Evolutionary conservation across 2,329 filamentous ascomycete genomes (phyloP), one percentile per base, ranked within the genome.

Genomic region (Septoria petroselini): DNA sequence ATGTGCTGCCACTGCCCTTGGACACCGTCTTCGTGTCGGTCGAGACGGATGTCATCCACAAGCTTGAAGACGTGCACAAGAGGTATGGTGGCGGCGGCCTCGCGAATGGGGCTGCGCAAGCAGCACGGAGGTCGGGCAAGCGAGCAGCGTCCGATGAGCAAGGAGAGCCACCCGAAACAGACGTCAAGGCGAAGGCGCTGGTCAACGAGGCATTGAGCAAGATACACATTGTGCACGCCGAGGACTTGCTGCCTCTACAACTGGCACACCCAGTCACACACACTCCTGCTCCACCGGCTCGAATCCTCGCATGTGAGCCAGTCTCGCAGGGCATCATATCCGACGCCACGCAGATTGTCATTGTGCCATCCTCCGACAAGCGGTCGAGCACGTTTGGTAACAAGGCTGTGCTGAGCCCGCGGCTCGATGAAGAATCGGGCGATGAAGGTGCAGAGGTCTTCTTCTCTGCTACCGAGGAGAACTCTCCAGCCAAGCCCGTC

Each of bases 291-390:
- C 88, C 88, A 34, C 89, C 91, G 0, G 93, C 88, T 34, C 90
- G 86, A 70, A 87, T 97, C 53, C 83, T 88, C 40, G 82, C 94
- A n/a, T 97, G 91, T 66, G 93, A 98, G 67, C 93, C 93, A 7
- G 90, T 97, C 12, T 83, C 88, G 4, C 93, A 98, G 69, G 93
- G 93, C 7, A 69, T 93, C 4, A 68, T 98, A 39, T 78, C 84
- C 7, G 78, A 88, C 0, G 79, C 75, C 9, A 98, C 91, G 12
- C 90, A 86, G 62, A 88, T 98, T 50, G 83, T 98, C 18, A 76
- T 97, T 17, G 83, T 87, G 40, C 79, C 80, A 19, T 80, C 82
- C 3, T 75, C 57, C 73, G 71, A 45, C 85, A 23, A 82, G 84
- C 37, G 76, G 81, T 18, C 54, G 4, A 59, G 52, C 38, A 21